Evolutionary conservation across 345 rosid species (phyloP).

Genomic region (Syzygium aqueum): DNA sequence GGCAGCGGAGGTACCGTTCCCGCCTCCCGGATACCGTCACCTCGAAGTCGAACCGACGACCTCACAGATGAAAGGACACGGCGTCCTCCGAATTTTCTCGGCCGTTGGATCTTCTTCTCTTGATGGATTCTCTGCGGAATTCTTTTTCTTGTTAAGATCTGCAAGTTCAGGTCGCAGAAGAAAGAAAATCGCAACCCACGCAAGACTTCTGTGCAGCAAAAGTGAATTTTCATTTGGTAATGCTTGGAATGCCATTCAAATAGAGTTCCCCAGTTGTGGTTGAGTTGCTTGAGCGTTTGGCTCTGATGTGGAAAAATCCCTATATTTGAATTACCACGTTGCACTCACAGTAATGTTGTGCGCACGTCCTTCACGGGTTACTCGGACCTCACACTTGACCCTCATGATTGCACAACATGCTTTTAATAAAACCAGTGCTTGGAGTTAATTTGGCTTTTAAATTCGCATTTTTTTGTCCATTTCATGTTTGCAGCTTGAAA

Average conservation of each 20-base stretch:
- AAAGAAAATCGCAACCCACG: not conserved
- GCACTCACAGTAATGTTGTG: fast-evolving
- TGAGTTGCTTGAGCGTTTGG: not conserved
- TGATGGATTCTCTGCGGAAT: not conserved
- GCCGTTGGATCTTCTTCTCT: not conserved
- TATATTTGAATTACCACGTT: not conserved
- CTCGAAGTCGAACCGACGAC: not conserved
- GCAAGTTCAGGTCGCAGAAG: not conserved
- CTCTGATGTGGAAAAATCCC: not conserved
- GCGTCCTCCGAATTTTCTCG: not conserved
- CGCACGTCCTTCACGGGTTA: not conserved
- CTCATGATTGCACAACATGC: not conserved
- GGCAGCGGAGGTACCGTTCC: no score
- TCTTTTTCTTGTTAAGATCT: not conserved
- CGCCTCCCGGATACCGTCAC: fast-evolving
- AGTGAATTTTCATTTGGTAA: not conserved
- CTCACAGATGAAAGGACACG: fast-evolving
- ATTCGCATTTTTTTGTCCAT: no score
- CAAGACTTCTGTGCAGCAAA: not conserved
- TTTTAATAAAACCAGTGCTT: not conserved
- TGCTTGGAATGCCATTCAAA: not conserved
- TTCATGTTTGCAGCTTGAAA: not conserved
- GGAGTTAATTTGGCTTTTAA: not conserved
- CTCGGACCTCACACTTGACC: not conserved
- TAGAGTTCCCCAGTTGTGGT: not conserved